Evolutionary conservation across 176 grass and related monocot genomes (phyloP), one percentile per base, ranked within the genome.

Genomic region (Thinopyrum elongatum): DNA sequence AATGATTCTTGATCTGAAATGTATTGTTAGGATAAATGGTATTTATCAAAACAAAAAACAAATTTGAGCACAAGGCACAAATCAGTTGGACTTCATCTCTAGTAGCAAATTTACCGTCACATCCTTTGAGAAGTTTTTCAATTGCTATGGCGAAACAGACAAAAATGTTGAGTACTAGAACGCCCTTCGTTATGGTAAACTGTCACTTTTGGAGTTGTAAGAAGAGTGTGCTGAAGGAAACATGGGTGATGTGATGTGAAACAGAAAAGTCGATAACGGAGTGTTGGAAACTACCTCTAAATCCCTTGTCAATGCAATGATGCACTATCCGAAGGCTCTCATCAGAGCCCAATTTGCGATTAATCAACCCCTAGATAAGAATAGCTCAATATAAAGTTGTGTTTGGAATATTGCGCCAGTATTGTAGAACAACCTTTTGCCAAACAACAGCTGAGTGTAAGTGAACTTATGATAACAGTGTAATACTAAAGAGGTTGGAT

Each of bases 401-500:
- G 7, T 7, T 11, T 39, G 31, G 22, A 82, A 36, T 23, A 39
- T 76, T 82, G 19, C 36, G 25, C 17, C 8, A 13, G 19, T 72
- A 42, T 31, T 72, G 16, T 61, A 65, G 77, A 47, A 17, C 3
- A 71, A 90, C 17, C 31, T 46, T 81, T 78, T 16, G 19, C 29
- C 3, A 55, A 44, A 79, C 19, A 86, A 30, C 5, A 31, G 2
- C 3, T 30, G 6, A 29, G 63, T 78, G 23, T 65, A 41, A 59
- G 33, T 35, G 77, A 80, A 88, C 87, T 39, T 90, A 95, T 93
- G 78, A 87, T 21, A 30, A 85, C 65, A 74, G 74, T 67, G 34
- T 87, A 42, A 83, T 83, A 89, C 41, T 95, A 91, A 89, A 90
- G 91, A 80, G 95, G 95, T 70, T 95, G 95, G 74, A 98, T 98